These are phyloP conservation scores for Sclerotinia borealis DNA, from an alignment of 2,329 filamentous ascomycete species.

Conservation along the genomic window DNA sequence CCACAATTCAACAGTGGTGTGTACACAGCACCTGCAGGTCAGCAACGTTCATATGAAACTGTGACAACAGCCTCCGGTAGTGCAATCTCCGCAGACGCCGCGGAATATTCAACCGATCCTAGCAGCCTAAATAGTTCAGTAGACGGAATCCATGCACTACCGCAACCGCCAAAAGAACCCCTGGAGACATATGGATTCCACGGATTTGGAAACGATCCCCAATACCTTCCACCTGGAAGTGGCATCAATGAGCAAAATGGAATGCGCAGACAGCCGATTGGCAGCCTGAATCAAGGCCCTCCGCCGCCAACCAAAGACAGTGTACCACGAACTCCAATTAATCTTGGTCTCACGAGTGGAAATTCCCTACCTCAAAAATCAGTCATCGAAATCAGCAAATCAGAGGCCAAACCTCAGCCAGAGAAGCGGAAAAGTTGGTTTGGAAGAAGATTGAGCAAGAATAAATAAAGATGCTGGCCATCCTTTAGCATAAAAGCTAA, in stretches of 20 bases:
- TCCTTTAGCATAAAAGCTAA: background rate
- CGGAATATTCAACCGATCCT: slow-evolving; percentile 78
- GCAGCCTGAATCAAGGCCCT: slow-evolving; percentile 22
- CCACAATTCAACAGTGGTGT: slow-evolving; percentile 29
- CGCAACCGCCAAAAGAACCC: slow-evolving; percentile 47
- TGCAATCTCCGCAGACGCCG: slow-evolving; percentile 64
- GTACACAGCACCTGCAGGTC: slow-evolving; percentile 28
- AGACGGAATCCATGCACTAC: slow-evolving; percentile 59
- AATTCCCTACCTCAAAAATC: slow-evolving; percentile 14
- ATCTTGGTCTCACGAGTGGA: slow-evolving; percentile 24
- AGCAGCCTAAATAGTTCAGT: slow-evolving; percentile 88
- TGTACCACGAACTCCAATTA: slow-evolving; percentile 25
- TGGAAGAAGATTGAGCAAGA: slow-evolving; percentile 70
- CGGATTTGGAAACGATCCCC: slow-evolving; percentile 37
- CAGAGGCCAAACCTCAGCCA: slow-evolving; percentile 13
- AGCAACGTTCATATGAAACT: slow-evolving; percentile 66
- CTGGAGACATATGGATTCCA: slow-evolving; percentile 59
- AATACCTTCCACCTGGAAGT: slow-evolving; percentile 34
- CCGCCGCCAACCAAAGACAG: slow-evolving; percentile 24
- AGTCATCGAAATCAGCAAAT: background rate
- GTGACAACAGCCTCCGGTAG: slow-evolving; percentile 72
- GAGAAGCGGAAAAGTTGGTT: slow-evolving; percentile 93
- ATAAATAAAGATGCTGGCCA: slow-evolving; percentile 26
- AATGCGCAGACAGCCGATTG: slow-evolving; percentile 17
- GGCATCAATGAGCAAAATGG: slow-evolving; percentile 27